Percentiles rank a stretch among this genome's conserved stretches.
These are phyloP conservation scores for Alternaria arborescens DNA, from an alignment of 2,329 filamentous ascomycete genomes.

Conservation along the genomic window DNA sequence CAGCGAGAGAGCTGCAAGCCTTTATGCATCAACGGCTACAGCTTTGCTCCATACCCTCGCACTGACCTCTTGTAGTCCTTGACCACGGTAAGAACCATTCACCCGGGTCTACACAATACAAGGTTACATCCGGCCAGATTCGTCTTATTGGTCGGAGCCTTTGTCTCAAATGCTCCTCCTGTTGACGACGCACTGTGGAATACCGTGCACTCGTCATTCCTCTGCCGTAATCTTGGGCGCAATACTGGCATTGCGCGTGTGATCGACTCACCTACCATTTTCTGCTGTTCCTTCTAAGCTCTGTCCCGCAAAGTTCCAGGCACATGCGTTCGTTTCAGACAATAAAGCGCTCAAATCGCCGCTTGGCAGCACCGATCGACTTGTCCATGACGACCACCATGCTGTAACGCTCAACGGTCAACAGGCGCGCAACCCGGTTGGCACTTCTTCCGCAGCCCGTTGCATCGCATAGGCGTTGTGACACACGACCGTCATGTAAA, in stretches of 20 bases:
- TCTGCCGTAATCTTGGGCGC: conserved; percentile 1
- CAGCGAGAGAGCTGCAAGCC: conserved; percentile 5
- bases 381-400: not conserved
- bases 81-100: conserved; percentile 17
- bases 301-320: not conserved
- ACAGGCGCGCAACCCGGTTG: conserved; percentile 5
- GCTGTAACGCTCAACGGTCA: conserved; percentile 6
- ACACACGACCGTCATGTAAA: conserved; percentile 5
- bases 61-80: conserved; percentile 18
- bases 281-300: not conserved
- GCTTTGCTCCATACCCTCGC: conserved; percentile 15
- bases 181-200: not conserved
- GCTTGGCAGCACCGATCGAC: not conserved
- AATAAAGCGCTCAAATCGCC: conserved; percentile 6
- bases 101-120: conserved; percentile 8
- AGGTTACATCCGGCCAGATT: not conserved
- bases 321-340: not conserved
- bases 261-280: not conserved
- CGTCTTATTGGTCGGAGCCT: not conserved
- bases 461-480: not conserved
- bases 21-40: conserved; percentile 19
- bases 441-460: conserved; percentile 6
- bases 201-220: conserved; percentile 4
- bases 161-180: not conserved
- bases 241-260: not conserved